Percentiles rank a stretch among this genome's conserved stretches.
phyloP scores from a whole-genome alignment of 2,329 filamentous ascomycete species.

The Pyrenophora tritici-repentis region DNA sequence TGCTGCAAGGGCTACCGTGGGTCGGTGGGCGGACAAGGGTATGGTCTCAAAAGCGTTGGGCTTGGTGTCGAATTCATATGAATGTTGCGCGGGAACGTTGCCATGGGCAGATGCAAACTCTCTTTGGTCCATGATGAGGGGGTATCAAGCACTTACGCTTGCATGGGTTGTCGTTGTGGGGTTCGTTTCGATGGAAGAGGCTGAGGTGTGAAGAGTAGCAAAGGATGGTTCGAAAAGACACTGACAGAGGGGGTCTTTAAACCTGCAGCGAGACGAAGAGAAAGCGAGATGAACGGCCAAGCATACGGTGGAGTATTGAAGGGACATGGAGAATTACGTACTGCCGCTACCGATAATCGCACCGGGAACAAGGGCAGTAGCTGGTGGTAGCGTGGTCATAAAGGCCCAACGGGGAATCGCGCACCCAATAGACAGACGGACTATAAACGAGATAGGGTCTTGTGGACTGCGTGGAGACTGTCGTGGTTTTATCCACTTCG shows the following conservation, averaged over 20 bases:
- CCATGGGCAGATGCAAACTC: constrained; percentile 16
- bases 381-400: constrained; percentile 11
- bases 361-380: constrained; percentile 10
- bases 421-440: constrained; percentile 19
- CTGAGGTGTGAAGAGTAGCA: neutral
- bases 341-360: constrained; percentile 2
- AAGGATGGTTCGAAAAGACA: neutral
- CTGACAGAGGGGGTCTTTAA: neutral
- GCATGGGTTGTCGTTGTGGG: constrained; percentile 1
- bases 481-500: constrained; percentile 21
- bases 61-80: constrained; percentile 15
- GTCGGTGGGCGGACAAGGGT: constrained; percentile 23
- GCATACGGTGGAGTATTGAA: constrained; percentile 7
- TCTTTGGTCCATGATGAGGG: constrained; percentile 22
- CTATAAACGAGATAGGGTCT: constrained; percentile 6
- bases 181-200: neutral
- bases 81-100: constrained; percentile 20
- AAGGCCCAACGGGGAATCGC: constrained; percentile 3
- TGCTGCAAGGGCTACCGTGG: constrained; percentile 28
- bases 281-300: constrained; percentile 3
- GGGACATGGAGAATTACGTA: constrained; percentile 20
- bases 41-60: constrained; percentile 20
- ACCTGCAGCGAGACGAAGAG: neutral
- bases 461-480: constrained; percentile 19
- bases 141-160: constrained; percentile 17